These are phyloP conservation scores for Cryphonectria japonica DNA, from an alignment of 2,329 filamentous ascomycete species.

Conservation along the genomic window DNA sequence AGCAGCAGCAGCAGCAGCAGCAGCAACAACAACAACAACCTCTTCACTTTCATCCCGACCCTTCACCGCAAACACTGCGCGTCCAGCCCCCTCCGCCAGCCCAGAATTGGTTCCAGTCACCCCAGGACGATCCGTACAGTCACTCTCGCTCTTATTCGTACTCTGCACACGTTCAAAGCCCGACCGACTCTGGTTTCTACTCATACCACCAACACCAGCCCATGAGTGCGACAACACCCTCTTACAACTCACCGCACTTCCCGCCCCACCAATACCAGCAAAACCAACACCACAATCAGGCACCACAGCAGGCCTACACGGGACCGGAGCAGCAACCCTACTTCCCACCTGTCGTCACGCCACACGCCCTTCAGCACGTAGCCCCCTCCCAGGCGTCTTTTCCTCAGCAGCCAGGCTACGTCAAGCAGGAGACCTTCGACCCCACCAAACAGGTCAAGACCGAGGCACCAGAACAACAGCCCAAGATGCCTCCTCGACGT, in stretches of 20 bases:
- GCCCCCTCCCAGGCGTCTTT: constrained; percentile 15
- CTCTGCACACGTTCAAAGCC: constrained; percentile 27
- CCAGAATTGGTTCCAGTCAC: constrained; percentile 26
- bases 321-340: constrained; percentile 13
- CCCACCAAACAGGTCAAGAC: constrained; percentile 30
- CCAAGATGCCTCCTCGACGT: constrained; percentile 46
- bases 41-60: not conserved
- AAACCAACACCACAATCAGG: constrained; percentile 3
- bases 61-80: constrained; percentile 8
- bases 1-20: constrained; percentile 28
- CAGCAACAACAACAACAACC: constrained; percentile 24
- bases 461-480: constrained; percentile 28
- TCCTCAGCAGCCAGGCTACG: constrained; percentile 19
- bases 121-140: constrained; percentile 22
- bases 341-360: constrained; percentile 14
- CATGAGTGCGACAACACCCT: constrained; percentile 20
- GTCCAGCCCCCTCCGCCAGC: constrained; percentile 21
- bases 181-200: constrained; percentile 22
- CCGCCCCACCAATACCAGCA: constrained; percentile 24
- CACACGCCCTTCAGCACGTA: constrained; percentile 17
- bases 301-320: constrained; percentile 2
- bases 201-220: constrained; percentile 24
- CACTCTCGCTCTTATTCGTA: constrained; percentile 29
- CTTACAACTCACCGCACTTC: constrained; percentile 24
- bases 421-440: constrained; percentile 33